These are phyloP conservation scores for Mycosarcoma mackinlayi DNA, from an alignment of 1,284 basidiomycete species.

Conservation along the genomic window DNA sequence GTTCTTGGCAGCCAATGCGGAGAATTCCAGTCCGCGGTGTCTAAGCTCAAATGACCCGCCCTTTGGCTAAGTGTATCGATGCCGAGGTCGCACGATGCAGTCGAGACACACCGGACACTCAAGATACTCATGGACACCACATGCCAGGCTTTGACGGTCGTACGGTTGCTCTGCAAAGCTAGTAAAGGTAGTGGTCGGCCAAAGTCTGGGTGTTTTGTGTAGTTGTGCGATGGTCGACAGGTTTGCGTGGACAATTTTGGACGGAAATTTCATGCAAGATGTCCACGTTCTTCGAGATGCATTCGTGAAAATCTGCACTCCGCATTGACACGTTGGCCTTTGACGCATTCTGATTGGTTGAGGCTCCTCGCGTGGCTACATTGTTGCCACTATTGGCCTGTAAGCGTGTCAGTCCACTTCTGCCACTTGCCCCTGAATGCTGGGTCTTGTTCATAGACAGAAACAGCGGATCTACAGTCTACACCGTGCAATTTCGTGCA, in stretches of 20 bases:
- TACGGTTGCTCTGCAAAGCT: too few species aligned
- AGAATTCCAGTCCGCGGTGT: too few species aligned
- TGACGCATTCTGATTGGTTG: constrained; percentile 25
- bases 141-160: not conserved
- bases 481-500: too few species aligned
- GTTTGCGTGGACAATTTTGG: constrained; percentile 12
- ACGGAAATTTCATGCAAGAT: constrained; percentile 25
- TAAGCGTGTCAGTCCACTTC: not conserved
- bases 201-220: constrained; percentile 16
- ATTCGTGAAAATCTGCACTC: constrained; percentile 19
- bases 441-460: too few species aligned
- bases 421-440: not conserved
- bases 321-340: constrained; percentile 25
- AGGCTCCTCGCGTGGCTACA: not conserved
- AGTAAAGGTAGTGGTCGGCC: too few species aligned
- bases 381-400: not conserved
- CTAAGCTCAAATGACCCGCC: not conserved
- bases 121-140: too few species aligned
- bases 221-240: not conserved
- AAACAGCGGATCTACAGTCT: not conserved
- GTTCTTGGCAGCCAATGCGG: constrained; percentile 9
- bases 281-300: constrained; percentile 34
- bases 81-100: constrained; percentile 4
- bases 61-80: not conserved
- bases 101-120: too few species aligned